A percentile compares a stretch with the other conserved stretches of the same genome.
Evolutionary conservation across 441 rosid genomes (phyloP).

Genomic region (Breynia disticha): DNA sequence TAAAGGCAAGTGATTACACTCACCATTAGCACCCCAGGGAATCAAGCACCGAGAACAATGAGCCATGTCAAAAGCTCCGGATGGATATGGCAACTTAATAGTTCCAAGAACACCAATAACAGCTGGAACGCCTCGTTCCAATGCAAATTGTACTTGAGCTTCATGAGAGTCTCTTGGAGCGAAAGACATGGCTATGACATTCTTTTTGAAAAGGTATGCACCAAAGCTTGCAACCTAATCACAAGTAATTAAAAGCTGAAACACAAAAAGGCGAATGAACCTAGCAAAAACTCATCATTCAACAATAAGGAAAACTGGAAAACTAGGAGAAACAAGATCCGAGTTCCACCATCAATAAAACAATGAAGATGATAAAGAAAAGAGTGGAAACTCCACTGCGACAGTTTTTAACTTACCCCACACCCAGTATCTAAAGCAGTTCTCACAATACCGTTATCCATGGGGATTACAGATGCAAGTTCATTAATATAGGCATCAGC

Average conservation of each 20-base stretch:
- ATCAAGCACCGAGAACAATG: slow-evolving; percentile 96
- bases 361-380: neutral
- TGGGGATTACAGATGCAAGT: slow-evolving; percentile 85
- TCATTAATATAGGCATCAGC: slow-evolving; percentile 86
- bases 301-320: too few relatives aligned
- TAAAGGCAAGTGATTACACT: slow-evolving; percentile 14
- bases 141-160: slow-evolving; percentile 94
- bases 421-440: slow-evolving; percentile 97
- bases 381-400: neutral
- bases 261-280: too few relatives aligned
- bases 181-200: slow-evolving; percentile 85
- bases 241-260: neutral
- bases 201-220: slow-evolving; percentile 87
- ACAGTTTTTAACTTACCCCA: slow-evolving; percentile 48
- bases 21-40: slow-evolving; percentile 92
- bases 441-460: slow-evolving; percentile 78
- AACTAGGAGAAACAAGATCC: slow-evolving; percentile 12
- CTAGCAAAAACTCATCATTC: too few relatives aligned
- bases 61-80: slow-evolving; percentile 91
- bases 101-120: slow-evolving; percentile 94
- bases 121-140: slow-evolving; percentile 98
- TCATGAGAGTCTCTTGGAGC: slow-evolving; percentile 98
- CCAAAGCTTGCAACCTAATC: slow-evolving; percentile 60
- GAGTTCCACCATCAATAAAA: slow-evolving; percentile 12
- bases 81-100: slow-evolving; percentile 73